phyloP scores from a whole-genome alignment of 192 early-diverging fungal genomes.

The Allomyces macrogynus region DNA sequence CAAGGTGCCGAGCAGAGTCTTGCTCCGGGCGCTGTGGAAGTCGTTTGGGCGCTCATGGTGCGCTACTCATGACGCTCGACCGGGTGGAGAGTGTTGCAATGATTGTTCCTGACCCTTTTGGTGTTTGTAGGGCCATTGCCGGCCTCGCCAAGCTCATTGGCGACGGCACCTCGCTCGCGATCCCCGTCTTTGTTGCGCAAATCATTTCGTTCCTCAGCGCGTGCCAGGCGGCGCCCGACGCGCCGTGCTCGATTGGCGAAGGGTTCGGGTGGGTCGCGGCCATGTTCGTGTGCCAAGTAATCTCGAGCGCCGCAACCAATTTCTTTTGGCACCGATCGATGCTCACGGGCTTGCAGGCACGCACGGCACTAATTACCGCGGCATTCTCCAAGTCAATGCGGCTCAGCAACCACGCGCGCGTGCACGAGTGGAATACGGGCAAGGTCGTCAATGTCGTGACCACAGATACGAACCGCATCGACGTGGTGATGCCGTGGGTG shows the following conservation, averaged over 20 bases:
- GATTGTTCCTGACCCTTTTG: too few relatives aligned
- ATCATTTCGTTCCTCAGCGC: neutral
- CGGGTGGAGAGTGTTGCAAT: neutral
- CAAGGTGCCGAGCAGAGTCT: neutral
- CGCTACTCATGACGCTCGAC: neutral
- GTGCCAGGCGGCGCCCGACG: neutral
- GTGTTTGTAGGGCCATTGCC: neutral
- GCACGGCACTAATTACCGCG: neutral
- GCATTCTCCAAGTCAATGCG: neutral
- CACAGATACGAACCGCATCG: neutral
- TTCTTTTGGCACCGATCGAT: neutral
- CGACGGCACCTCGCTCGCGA: neutral
- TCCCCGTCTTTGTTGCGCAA: neutral
- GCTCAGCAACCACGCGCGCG: neutral
- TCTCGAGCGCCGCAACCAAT: neutral
- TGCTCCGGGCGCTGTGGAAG: neutral
- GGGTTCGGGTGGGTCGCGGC: neutral
- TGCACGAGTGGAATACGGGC: neutral
- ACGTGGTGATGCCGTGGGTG: neutral
- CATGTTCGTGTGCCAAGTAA: neutral
- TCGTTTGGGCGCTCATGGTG: neutral
- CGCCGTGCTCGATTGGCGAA: neutral
- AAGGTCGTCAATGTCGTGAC: slow-evolving; percentile 1
- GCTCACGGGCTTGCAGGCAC: neutral
- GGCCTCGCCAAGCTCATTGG: neutral